These are phyloP conservation scores for Diversispora epigaea DNA, from an alignment of 192 early-diverging fungal genomes.

Conservation along the genomic window DNA sequence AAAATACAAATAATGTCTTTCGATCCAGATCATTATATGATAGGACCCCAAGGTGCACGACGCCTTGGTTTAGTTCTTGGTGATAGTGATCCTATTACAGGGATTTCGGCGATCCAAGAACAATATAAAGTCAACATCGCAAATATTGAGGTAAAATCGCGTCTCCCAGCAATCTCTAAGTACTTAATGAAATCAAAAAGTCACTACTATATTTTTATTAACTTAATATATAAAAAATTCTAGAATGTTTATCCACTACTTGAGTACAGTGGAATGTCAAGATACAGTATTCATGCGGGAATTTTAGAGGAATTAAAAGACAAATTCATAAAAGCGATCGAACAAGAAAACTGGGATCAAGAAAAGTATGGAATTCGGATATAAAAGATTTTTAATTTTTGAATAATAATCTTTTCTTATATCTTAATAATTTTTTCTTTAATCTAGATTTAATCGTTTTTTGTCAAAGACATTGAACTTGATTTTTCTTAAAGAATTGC, in stretches of 20 bases:
- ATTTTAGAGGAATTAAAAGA: constrained; percentile 10
- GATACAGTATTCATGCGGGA: constrained; percentile 10
- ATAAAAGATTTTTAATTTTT: background rate
- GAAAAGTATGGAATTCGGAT: background rate
- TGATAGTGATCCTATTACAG: background rate
- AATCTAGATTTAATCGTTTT: constrained; percentile 8
- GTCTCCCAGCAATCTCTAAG: background rate
- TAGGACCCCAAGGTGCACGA: background rate
- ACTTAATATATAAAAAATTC: background rate
- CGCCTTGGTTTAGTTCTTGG: background rate
- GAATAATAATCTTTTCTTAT: background rate
- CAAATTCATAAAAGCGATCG: background rate
- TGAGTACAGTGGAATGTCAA: constrained; percentile 16
- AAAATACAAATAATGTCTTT: background rate
- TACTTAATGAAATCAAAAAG: background rate
- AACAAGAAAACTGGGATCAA: constrained; percentile 14
- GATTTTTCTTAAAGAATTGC: constrained; percentile 3
- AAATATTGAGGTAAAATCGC: background rate
- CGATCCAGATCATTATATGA: background rate
- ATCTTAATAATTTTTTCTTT: background rate
- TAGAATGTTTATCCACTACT: constrained; percentile 26
- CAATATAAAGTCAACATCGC: background rate
- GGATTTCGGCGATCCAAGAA: background rate
- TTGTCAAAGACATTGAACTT: background rate
- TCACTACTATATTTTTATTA: background rate